These are phyloP conservation scores for Solanum sparsipilum DNA, from an alignment of 257 asterid species.

Conservation along the genomic window DNA sequence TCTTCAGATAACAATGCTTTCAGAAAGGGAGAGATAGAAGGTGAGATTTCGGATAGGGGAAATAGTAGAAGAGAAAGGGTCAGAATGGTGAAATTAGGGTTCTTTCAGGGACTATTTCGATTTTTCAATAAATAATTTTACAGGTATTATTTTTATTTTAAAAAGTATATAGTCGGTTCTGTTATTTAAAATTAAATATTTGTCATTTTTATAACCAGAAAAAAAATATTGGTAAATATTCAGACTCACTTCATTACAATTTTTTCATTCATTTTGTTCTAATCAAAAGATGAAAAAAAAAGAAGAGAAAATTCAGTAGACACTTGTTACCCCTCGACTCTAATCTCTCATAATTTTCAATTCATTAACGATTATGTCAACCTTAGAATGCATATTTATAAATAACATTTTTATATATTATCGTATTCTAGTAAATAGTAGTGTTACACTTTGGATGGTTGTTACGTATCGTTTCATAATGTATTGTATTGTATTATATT, in stretches of 20 bases:
- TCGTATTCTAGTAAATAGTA: too few species aligned
- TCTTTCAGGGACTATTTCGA: background rate
- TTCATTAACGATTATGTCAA: background rate
- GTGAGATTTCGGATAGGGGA: constrained; percentile 9
- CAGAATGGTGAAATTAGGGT: constrained; percentile 30
- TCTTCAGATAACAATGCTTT: constrained; percentile 12
- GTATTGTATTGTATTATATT: too few species aligned
- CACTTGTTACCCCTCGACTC: background rate
- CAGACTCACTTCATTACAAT: background rate
- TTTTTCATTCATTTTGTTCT: background rate
- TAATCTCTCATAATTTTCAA: background rate
- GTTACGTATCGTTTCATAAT: too few species aligned
- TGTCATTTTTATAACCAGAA: background rate
- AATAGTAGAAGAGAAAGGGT: constrained; percentile 9
- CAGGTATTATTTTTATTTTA: background rate
- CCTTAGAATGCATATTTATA: background rate
- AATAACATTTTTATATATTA: too few species aligned
- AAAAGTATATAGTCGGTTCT: background rate
- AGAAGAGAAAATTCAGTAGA: background rate
- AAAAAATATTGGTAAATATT: background rate
- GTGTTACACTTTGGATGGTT: too few species aligned
- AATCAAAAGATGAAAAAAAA: background rate
- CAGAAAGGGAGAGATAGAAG: constrained; percentile 15
- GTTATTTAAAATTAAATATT: too few species aligned
- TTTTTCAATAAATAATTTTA: background rate